Evolutionary conservation across 805 yeast genomes (phyloP).

Genomic region (Candida maris): DNA sequence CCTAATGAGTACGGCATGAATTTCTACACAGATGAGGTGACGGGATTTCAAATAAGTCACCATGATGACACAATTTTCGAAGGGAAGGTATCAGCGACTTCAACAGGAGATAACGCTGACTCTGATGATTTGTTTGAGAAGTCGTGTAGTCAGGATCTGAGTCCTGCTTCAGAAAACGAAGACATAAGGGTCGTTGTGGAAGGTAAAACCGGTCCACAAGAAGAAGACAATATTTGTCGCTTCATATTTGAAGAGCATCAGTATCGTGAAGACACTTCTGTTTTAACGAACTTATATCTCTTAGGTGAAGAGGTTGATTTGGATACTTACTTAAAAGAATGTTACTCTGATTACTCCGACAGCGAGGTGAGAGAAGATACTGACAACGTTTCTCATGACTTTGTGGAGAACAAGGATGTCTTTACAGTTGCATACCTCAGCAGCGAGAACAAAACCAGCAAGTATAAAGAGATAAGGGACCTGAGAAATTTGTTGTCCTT

Average conservation of each 20-base stretch:
- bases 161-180: constrained; percentile 14
- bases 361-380: constrained; percentile 5
- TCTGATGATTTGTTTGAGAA: constrained; percentile 13
- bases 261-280: constrained; percentile 10
- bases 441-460: constrained; percentile 2
- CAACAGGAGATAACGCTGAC: constrained; percentile 4
- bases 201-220: constrained; percentile 1
- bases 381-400: constrained; percentile 3
- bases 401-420: constrained; percentile 10
- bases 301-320: constrained; percentile 12
- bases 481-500: constrained; percentile 12
- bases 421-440: constrained; percentile 8
- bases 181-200: constrained; percentile 18
- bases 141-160: constrained; percentile 5
- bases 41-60: constrained; percentile 16
- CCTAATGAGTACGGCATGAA: constrained; percentile 5
- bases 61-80: constrained; percentile 2
- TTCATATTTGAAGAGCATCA: constrained; percentile 10
- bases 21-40: constrained; percentile 19
- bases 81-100: not conserved
- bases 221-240: constrained; percentile 2
- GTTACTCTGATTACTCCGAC: constrained; percentile 10
- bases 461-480: constrained; percentile 9
- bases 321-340: constrained; percentile 9
- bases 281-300: constrained; percentile 9